Evolutionary conservation across 2,329 filamentous ascomycete genomes (phyloP).

Genomic region (Diaporthe sp.): DNA sequence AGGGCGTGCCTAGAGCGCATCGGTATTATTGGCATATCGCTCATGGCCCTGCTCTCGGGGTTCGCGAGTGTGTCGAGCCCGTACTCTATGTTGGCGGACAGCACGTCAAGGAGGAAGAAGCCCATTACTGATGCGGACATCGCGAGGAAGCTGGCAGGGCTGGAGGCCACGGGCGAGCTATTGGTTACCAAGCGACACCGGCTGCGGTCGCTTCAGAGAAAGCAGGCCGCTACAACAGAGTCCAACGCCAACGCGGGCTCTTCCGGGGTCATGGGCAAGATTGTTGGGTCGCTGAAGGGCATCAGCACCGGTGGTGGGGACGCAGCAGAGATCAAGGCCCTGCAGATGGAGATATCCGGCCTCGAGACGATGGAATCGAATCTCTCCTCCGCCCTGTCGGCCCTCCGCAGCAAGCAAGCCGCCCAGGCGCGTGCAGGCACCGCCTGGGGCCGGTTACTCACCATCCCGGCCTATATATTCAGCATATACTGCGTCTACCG

Average conservation of each 20-base stretch:
- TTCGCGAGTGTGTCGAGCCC: constrained; percentile 90
- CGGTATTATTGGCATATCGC: constrained; percentile 85
- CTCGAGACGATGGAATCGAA: constrained; percentile 84
- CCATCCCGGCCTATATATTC: constrained; percentile 76
- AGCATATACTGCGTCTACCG: constrained; percentile 88
- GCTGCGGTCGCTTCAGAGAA: constrained; percentile 78
- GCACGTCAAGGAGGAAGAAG: constrained; percentile 61
- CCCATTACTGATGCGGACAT: constrained; percentile 82
- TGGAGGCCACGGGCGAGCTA: constrained; percentile 86
- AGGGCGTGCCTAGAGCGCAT: constrained; percentile 76
- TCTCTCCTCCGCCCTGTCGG: constrained; percentile 74
- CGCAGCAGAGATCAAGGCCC: constrained; percentile 68
- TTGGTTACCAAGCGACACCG: constrained; percentile 80
- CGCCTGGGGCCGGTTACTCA: constrained; percentile 72
- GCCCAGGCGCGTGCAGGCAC: constrained; percentile 78
- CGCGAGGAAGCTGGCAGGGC: constrained; percentile 80
- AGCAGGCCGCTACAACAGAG: constrained; percentile 52
- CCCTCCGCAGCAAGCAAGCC: constrained; percentile 73
- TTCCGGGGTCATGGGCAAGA: constrained; percentile 77
- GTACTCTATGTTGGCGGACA: constrained; percentile 84
- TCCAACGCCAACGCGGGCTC: constrained; percentile 50
- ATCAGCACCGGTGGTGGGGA: constrained; percentile 76
- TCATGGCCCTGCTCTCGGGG: constrained; percentile 90
- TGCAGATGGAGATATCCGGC: constrained; percentile 83
- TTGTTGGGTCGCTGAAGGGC: constrained; percentile 71